Conservation (phyloP, 2,329 filamentous ascomycete species). For the Pseudocercospora macadamiae region DNA sequence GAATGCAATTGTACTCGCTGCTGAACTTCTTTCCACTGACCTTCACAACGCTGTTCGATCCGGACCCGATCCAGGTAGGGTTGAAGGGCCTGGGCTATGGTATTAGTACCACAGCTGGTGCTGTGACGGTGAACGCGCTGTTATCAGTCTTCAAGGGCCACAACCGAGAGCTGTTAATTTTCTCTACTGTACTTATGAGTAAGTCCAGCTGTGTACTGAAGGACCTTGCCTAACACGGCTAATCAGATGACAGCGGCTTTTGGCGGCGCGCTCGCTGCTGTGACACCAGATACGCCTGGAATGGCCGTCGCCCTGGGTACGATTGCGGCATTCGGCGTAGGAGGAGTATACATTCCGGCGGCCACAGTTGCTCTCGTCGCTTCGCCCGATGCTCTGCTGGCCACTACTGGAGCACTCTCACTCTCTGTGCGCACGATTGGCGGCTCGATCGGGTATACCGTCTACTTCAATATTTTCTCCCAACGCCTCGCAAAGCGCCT, state of each 20-base stretch:
- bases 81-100: conserved; percentile 48
- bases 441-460: conserved; percentile 47
- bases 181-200: conserved; percentile 64
- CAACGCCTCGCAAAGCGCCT: conserved; percentile 52
- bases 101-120: conserved; percentile 63
- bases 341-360: conserved; percentile 66
- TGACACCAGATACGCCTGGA: conserved; percentile 25
- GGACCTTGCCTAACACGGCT: neutral
- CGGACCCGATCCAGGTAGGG: conserved; percentile 18
- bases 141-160: conserved; percentile 61
- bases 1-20: conserved; percentile 39
- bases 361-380: conserved; percentile 63
- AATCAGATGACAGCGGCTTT: conserved; percentile 48
- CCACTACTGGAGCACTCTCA: conserved; percentile 66
- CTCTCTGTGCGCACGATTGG: conserved; percentile 69
- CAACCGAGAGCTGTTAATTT: conserved; percentile 62
- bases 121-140: conserved; percentile 59
- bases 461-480: conserved; percentile 56
- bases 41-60: conserved; percentile 17
- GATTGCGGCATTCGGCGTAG: conserved; percentile 64
- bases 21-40: conserved; percentile 58
- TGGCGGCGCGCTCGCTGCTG: conserved; percentile 30
- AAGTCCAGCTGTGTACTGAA: neutral
- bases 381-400: conserved; percentile 68
- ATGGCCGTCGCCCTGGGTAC: conserved; percentile 53